Base-by-base conservation (phyloP, 2,329 filamentous ascomycete species). In the Lojkania enalia region DNA sequence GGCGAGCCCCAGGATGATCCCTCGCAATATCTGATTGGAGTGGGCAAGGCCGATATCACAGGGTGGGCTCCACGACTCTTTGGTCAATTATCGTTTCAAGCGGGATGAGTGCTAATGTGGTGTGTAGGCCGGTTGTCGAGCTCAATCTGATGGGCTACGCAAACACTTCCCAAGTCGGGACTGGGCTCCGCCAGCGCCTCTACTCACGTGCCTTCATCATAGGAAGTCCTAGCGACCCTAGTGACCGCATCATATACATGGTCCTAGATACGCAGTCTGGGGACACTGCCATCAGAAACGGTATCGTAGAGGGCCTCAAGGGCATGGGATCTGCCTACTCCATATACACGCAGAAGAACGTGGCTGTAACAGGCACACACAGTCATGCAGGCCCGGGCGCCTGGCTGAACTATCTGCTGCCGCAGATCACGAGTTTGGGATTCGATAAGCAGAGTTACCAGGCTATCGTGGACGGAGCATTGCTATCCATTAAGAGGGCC, bases 111-210 rank as follows among this genome's bases (percentile, higher is more conserved):
- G 39, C 57, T 66, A 44, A 61, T 42, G 5, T 2, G 5, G 9
- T n/a, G n/a, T 13, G 4, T 44, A 83, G 88, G 2, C 90, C 90
- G 0, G 89, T 95, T 11, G 90, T 95, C 16, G 90, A 96, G 69
- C 81, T 96, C 63, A 90, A 90, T 60, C 80, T 96, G 65, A 94
- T 92, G 78, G 91, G 91, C 49, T 96, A 96, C 74, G 92, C 92
- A 21, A 87, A 91, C 67, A 76, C 85, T n/a, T 81, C 81, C 31
- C 92, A 97, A 72, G 74, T 86, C 20, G 92, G 92, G 35, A 85
- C 84, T 2, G 92, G 92, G 16, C 75, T 97, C 39, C 85, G 91
- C 37, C 92, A 97, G 72, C 83, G 92, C 37, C 77, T 96, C 13
- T 92, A 94, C 71, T 90, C 90, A 29, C 84, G 92, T 39, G 87